Percentiles rank a stretch among this genome's conserved stretches.
Conservation (phyloP, 2,329 filamentous ascomycete genomes). For the Microsporum audouinii region DNA sequence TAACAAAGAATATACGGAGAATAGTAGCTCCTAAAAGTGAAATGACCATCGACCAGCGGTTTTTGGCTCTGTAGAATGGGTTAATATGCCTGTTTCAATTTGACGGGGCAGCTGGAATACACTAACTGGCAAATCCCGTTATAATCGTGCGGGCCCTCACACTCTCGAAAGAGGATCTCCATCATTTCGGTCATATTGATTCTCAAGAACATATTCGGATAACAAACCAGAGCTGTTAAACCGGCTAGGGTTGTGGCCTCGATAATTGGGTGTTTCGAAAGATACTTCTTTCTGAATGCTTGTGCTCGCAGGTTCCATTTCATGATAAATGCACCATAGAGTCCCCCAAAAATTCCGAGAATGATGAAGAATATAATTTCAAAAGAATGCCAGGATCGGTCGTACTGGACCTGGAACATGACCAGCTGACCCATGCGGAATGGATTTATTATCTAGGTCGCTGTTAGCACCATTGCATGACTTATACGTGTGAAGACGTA, state of each 20-base stretch:
- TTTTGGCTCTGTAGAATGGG: conserved; percentile 40
- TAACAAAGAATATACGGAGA: conserved; percentile 71
- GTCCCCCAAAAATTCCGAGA: conserved; percentile 81
- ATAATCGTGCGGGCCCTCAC: conserved; percentile 78
- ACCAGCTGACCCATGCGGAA: conserved; percentile 94
- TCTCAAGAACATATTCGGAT: conserved; percentile 84
- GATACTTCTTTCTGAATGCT: conserved; percentile 86
- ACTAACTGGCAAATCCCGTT: conserved; percentile 72
- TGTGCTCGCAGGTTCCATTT: conserved; percentile 92
- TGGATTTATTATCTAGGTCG: conserved; percentile 70
- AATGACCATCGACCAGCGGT: conserved; percentile 65
- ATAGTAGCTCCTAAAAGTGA: conserved; percentile 70
- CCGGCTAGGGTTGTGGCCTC: conserved; percentile 77
- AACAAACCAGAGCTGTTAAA: conserved; percentile 83
- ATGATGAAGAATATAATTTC: conserved; percentile 86
- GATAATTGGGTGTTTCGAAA: conserved; percentile 69
- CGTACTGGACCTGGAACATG: conserved; percentile 97
- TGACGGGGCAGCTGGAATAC: not conserved
- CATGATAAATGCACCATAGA: conserved; percentile 94
- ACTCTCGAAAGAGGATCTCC: conserved; percentile 94
- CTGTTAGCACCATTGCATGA: conserved; percentile 6
- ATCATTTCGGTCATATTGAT: conserved; percentile 99
- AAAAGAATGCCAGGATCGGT: conserved; percentile 96
- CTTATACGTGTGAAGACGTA: conserved; percentile 24
- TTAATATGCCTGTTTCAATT: not conserved